phyloP scores from a whole-genome alignment of 2,329 filamentous ascomycete genomes.

The Diaporthe capsici region DNA sequence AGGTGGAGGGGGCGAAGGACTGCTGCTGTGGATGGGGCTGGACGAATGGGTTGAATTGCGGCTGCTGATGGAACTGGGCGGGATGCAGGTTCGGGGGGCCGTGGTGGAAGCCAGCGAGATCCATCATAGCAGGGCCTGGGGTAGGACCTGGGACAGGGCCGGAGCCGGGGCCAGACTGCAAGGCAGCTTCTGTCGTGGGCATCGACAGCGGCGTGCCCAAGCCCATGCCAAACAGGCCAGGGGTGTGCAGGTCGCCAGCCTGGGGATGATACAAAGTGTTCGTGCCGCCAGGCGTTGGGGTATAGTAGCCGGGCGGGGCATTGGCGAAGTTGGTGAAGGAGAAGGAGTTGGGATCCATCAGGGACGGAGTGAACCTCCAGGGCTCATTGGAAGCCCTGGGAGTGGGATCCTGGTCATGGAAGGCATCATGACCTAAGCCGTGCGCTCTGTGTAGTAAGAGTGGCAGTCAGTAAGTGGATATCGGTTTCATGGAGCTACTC shows the following conservation, averaged over 20 bases:
- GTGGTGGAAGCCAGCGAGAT: constrained; percentile 77
- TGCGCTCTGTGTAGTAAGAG: constrained; percentile 58
- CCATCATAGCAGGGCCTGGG: constrained; percentile 69
- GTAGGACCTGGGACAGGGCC: constrained; percentile 4
- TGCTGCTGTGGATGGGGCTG: constrained; percentile 69
- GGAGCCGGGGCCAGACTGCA: constrained; percentile 67
- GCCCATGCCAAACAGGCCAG: constrained; percentile 81
- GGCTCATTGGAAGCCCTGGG: constrained; percentile 84
- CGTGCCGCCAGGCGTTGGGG: constrained; percentile 85
- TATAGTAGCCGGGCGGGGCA: constrained; percentile 87
- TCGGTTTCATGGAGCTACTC: not conserved
- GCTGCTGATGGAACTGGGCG: constrained; percentile 70
- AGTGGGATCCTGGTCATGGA: constrained; percentile 83
- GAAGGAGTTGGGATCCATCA: constrained; percentile 88
- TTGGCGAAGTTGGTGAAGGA: constrained; percentile 85
- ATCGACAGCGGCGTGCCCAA: constrained; percentile 87
- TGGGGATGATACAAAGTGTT: constrained; percentile 87
- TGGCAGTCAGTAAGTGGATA: constrained; percentile 6
- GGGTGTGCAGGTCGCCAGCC: constrained; percentile 89
- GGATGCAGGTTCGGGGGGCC: constrained; percentile 56
- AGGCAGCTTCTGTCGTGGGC: constrained; percentile 74
- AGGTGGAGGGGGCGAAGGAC: constrained; percentile 82
- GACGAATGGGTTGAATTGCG: constrained; percentile 80
- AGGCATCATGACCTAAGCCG: constrained; percentile 58
- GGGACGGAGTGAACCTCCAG: constrained; percentile 90